Base-by-base conservation (phyloP, 1,284 basidiomycete genomes). In the Leccinum olivaceoglutinosum region DNA sequence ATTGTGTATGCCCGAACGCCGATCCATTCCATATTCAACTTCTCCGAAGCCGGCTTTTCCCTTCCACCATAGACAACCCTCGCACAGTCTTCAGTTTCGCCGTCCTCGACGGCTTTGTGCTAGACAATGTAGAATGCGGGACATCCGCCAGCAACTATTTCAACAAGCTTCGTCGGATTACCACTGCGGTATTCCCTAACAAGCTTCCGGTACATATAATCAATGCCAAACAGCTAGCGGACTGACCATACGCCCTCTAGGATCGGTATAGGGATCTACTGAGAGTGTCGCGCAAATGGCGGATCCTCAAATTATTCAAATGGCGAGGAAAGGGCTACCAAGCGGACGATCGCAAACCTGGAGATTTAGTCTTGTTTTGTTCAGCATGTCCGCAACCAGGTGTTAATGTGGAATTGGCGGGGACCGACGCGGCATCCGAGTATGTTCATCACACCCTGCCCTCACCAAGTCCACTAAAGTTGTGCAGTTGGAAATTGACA, bases 401-500 rank as follows among this genome's bases (percentile, higher is more conserved):
- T 32, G 14, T 54, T 8, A 54, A 54, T 8, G 4, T 41, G 39
- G 39, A 41, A 29, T 32, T 54, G 21, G 21, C 8, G 3, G 12
- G 25, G 25, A 54, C 12, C 14, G 7, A 54, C 4, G 25, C 12
- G 10, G 10, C 7, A 5, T 49, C 46, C 2, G 21, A 29, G 51
- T 54, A 32, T 32, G 25, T 54, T 8, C 10, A 29, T 5, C 29
- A 12, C 18, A 12, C 12, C 46, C 14, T 10, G 11, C 16, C 25
- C 25, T 21, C 25, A 54, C 0, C 21, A 53, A 18, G 10, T 25
- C 18, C 21, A 25, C 51, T 54, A n/a, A 18, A 3, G 46, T 14
- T 51, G 16, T 21, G 18, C 14, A 38, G 36, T 16, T 68, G 63
- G 60, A 67, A 53, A 34, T 63, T 62, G 36, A 34, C 34, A 1